These are phyloP conservation scores for Mycena belliarum DNA, from an alignment of 768 basidiomycete genomes.

Conservation along the genomic window DNA sequence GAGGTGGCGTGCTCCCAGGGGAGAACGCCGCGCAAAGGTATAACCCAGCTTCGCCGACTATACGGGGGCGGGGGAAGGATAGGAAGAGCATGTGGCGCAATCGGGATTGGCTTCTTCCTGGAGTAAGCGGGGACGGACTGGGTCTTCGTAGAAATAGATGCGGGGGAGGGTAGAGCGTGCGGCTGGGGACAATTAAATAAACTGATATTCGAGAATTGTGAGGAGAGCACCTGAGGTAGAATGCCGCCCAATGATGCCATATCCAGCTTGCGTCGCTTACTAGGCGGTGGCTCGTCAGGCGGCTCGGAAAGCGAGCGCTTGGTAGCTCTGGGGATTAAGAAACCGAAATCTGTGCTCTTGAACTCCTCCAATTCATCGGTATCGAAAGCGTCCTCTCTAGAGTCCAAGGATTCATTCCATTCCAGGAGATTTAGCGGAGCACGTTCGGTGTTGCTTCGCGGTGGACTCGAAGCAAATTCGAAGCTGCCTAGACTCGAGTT, in stretches of 20 bases:
- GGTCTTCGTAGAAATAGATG: constrained; percentile 22
- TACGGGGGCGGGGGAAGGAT: constrained; percentile 31
- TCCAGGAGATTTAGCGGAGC: constrained; percentile 28
- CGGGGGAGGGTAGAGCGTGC: constrained; percentile 31
- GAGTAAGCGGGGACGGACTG: constrained; percentile 33
- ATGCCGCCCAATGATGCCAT: constrained; percentile 34
- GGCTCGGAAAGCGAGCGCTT: constrained; percentile 8
- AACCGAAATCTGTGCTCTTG: constrained; percentile 33
- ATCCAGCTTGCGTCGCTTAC: constrained; percentile 38
- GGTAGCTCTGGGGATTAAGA: constrained; percentile 5
- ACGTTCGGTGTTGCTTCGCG: constrained; percentile 1
- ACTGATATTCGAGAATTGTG: constrained; percentile 13
- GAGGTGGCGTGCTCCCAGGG: constrained; percentile 50
- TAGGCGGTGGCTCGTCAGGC: constrained; percentile 13
- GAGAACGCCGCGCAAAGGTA: constrained; percentile 54
- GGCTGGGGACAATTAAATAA: constrained; percentile 29
- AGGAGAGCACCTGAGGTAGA: constrained; percentile 45
- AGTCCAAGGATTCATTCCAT: constrained; percentile 39
- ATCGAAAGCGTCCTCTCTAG: constrained; percentile 37
- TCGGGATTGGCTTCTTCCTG: constrained; percentile 36
- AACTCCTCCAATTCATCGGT: constrained; percentile 48
- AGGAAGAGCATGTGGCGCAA: constrained; percentile 35
- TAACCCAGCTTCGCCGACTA: constrained; percentile 54
- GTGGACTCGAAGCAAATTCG: not conserved
- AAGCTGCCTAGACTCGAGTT: not conserved